Conservation (phyloP, 2,329 filamentous ascomycete species). For the Graphilbum ipis-grandicollis region DNA sequence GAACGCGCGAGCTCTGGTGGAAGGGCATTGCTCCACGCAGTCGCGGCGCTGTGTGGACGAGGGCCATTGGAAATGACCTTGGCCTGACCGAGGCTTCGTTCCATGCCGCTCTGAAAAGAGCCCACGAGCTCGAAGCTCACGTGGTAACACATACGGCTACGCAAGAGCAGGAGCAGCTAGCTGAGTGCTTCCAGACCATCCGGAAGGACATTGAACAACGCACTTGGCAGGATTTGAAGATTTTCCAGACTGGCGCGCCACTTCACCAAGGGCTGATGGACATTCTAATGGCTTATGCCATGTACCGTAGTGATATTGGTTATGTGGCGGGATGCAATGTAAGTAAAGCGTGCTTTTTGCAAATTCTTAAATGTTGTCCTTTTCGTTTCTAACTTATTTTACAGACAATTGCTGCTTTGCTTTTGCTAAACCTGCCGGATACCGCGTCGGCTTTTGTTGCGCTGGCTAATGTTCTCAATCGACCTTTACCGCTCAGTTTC, state of each 20-base stretch:
- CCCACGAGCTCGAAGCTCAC: constrained; percentile 41
- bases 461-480: constrained; percentile 62
- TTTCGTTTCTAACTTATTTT: neutral
- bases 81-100: constrained; percentile 51
- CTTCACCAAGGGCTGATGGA: constrained; percentile 52
- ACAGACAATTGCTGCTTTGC: constrained; percentile 53
- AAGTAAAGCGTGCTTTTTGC: constrained; percentile 23
- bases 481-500: constrained; percentile 58
- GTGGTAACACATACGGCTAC: constrained; percentile 32
- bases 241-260: constrained; percentile 51
- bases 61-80: constrained; percentile 57
- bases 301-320: constrained; percentile 70
- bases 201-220: constrained; percentile 41
- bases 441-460: constrained; percentile 49
- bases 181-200: constrained; percentile 46
- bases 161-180: constrained; percentile 35
- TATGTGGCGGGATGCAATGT: constrained; percentile 61
- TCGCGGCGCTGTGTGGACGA: constrained; percentile 51
- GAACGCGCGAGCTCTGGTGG: constrained; percentile 69
- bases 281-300: constrained; percentile 60
- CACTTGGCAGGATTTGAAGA: constrained; percentile 55
- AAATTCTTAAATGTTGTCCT: neutral
- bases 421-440: constrained; percentile 53
- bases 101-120: constrained; percentile 50
- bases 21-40: constrained; percentile 55